These are phyloP conservation scores for Phaffia tasmanica DNA, from an alignment of 768 basidiomycete genomes.

Conservation along the genomic window DNA sequence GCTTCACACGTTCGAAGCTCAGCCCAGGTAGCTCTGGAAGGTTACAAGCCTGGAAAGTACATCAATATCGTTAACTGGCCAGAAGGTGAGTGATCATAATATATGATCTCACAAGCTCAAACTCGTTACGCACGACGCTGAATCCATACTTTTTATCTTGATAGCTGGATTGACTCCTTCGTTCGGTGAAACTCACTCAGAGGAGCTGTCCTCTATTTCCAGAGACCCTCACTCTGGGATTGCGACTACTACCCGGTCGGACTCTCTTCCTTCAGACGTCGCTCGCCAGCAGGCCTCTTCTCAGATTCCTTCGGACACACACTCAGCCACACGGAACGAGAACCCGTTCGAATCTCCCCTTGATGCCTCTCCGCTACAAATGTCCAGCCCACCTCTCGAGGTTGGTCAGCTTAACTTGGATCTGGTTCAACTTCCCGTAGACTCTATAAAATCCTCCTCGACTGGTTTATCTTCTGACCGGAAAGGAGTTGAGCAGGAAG, in stretches of 20 bases:
- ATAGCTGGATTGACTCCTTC: slow-evolving; percentile 7
- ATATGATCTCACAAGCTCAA: too few species aligned
- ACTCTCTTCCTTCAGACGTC: slow-evolving; percentile 13
- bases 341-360: too few species aligned
- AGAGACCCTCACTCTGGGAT: slow-evolving; percentile 9
- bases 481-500: too few species aligned
- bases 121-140: slow-evolving; percentile 5
- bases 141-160: neutral
- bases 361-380: too few species aligned
- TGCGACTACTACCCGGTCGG: slow-evolving; percentile 1
- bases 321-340: too few species aligned
- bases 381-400: too few species aligned
- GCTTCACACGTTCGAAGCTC: slow-evolving; percentile 10
- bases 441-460: too few species aligned
- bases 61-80: neutral
- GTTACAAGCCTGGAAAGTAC: slow-evolving; percentile 11
- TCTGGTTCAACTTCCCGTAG: too few species aligned
- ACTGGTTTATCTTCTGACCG: too few species aligned
- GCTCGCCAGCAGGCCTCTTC: neutral
- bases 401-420: too few species aligned
- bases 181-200: neutral
- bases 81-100: too few species aligned
- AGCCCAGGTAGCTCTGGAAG: slow-evolving; percentile 11
- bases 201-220: slow-evolving; percentile 1
- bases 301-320: too few species aligned